Percentiles rank a stretch among this genome's conserved stretches.
These are phyloP conservation scores for Botrytis pseudocinerea DNA, from an alignment of 2,329 filamentous ascomycete genomes.

Conservation along the genomic window DNA sequence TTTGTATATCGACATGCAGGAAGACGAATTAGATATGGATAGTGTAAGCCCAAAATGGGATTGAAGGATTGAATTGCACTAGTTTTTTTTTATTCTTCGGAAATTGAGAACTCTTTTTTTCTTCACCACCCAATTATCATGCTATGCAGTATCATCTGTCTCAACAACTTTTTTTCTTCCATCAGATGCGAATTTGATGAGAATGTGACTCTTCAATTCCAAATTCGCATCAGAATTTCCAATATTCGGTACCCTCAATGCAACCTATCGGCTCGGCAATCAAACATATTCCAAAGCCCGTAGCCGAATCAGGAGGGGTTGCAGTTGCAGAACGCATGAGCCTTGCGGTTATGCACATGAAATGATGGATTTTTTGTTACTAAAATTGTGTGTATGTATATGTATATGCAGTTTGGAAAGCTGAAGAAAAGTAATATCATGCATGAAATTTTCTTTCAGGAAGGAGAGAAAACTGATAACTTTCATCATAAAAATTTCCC, in stretches of 20 bases:
- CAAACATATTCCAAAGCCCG: background rate
- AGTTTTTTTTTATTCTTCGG: background rate
- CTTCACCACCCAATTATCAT: background rate
- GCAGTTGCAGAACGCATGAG: background rate
- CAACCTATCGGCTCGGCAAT: background rate
- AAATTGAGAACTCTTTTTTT: background rate
- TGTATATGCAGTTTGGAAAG: background rate
- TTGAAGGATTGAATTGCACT: background rate
- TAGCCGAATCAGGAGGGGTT: conserved; percentile 2
- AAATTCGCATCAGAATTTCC: background rate
- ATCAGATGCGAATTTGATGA: background rate
- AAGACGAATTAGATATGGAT: background rate
- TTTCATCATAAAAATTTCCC: background rate
- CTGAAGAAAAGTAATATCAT: background rate
- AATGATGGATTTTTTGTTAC: background rate
- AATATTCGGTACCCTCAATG: background rate
- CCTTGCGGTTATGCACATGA: conserved; percentile 1
- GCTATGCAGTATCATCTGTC: background rate
- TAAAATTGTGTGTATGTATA: background rate
- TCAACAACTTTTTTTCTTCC: background rate
- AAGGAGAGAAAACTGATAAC: background rate
- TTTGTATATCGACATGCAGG: background rate
- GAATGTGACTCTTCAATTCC: background rate
- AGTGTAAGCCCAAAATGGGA: background rate
- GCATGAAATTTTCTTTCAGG: background rate